phyloP scores from a whole-genome alignment of 108 stramenopile genomes.

The Cyclotella cryptica region DNA sequence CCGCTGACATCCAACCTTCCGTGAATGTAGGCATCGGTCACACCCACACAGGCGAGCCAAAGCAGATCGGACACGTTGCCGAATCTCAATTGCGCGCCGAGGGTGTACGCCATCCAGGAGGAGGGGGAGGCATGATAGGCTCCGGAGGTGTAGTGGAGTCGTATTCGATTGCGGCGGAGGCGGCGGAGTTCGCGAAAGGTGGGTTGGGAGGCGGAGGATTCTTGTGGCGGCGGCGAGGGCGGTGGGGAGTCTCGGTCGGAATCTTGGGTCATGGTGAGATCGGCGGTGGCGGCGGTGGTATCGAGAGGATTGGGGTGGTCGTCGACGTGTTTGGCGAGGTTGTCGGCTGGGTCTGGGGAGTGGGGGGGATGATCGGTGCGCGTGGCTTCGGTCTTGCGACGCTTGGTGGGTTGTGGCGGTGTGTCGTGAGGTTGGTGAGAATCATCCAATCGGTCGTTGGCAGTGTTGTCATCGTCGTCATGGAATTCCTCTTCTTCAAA shows the following conservation, averaged over 20 bases:
- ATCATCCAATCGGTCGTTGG: neutral
- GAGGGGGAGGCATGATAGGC: conserved; percentile 77
- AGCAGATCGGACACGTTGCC: conserved; percentile 71
- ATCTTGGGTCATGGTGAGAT: conserved; percentile 40
- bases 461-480: neutral
- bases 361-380: neutral
- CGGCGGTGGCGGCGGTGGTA: conserved; percentile 48
- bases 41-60: conserved; percentile 88
- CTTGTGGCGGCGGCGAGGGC: conserved; percentile 8
- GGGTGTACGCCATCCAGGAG: conserved; percentile 70
- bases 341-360: neutral
- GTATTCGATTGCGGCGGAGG: conserved; percentile 71
- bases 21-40: conserved; percentile 83
- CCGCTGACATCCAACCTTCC: conserved; percentile 73
- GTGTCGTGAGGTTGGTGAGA: neutral
- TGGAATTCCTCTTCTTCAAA: conserved; percentile 30
- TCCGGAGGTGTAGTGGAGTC: conserved; percentile 74
- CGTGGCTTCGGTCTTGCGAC: neutral
- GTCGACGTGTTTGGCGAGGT: neutral
- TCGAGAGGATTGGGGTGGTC: conserved; percentile 33
- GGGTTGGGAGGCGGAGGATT: conserved; percentile 5
- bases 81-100: conserved; percentile 72
- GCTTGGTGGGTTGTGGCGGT: neutral
- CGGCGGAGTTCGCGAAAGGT: conserved; percentile 68
- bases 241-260: conserved; percentile 18